phyloP scores from a whole-genome alignment of 2,329 filamentous ascomycete genomes.

The Sporothrix mexicana region DNA sequence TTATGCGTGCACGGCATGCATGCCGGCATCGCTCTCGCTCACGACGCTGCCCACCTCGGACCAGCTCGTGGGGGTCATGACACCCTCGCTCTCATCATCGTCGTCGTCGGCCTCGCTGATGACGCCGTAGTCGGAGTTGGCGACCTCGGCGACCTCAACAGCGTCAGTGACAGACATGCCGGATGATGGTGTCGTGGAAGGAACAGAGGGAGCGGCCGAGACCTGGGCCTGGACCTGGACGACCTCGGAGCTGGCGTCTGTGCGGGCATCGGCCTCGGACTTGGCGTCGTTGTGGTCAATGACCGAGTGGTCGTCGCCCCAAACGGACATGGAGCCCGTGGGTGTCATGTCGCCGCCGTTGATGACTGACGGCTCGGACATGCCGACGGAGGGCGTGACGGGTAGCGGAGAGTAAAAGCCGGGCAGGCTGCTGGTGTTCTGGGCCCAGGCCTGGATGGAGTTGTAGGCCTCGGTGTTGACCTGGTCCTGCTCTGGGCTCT shows the following conservation, averaged over 20 bases:
- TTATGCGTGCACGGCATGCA: conserved; percentile 23
- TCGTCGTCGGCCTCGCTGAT: conserved; percentile 61
- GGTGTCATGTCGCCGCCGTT: conserved; percentile 60
- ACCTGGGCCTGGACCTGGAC: conserved; percentile 6
- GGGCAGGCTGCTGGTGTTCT: conserved; percentile 52
- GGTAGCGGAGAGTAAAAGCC: conserved; percentile 68
- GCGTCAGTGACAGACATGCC: neutral
- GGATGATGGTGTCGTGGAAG: neutral
- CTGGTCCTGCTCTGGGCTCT: conserved; percentile 53
- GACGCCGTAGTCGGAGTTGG: conserved; percentile 54
- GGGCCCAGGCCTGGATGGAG: conserved; percentile 70
- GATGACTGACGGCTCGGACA: conserved; percentile 59
- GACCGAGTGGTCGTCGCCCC: conserved; percentile 45
- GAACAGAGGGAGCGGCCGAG: neutral
- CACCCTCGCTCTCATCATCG: conserved; percentile 62
- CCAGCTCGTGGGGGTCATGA: conserved; percentile 67
- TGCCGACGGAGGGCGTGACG: conserved; percentile 54
- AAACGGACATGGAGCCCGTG: conserved; percentile 62
- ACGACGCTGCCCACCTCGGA: conserved; percentile 68
- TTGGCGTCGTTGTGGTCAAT: neutral
- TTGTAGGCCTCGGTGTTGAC: conserved; percentile 56
- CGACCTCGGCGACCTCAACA: conserved; percentile 36
- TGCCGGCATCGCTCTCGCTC: conserved; percentile 59
- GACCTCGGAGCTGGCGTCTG: neutral
- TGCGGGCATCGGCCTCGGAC: neutral